Percentiles rank a stretch among this genome's conserved stretches.
Conservation (phyloP, 75 land plant genomes). For the Adiantum capillusveneris region DNA sequence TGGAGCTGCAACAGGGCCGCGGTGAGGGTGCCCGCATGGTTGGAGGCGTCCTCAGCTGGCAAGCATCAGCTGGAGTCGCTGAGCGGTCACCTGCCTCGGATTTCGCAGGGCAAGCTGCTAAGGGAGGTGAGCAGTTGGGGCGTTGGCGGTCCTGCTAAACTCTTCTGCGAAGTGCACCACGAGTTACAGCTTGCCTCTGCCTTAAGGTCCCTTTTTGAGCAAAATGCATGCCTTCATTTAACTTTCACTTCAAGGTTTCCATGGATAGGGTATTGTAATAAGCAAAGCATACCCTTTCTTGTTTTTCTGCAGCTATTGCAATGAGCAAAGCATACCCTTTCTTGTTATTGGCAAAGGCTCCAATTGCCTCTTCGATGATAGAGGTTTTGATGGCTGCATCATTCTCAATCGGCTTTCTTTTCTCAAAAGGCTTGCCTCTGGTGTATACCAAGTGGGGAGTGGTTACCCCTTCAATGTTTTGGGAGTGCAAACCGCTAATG, state of each 20-base stretch:
- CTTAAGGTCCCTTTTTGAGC: slow-evolving; percentile 24
- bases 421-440: slow-evolving; percentile 27
- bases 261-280: too few relatives aligned
- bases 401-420: slow-evolving; percentile 42
- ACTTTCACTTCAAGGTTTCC: too few relatives aligned
- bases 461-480: slow-evolving; percentile 63
- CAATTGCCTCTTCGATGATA: slow-evolving; percentile 72
- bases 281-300: too few relatives aligned
- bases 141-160: slow-evolving; percentile 60
- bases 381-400: slow-evolving; percentile 62
- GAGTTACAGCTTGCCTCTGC: slow-evolving; percentile 35
- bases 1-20: not conserved
- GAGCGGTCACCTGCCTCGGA: not conserved
- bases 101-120: slow-evolving; percentile 31
- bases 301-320: slow-evolving; percentile 53
- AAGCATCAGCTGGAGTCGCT: too few relatives aligned
- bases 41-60: too few relatives aligned
- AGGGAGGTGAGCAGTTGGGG: slow-evolving; percentile 61
- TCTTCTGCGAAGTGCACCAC: slow-evolving; percentile 37
- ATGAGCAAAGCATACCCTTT: slow-evolving; percentile 27
- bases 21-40: too few relatives aligned
- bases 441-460: slow-evolving; percentile 54
- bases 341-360: slow-evolving; percentile 64
- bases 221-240: not conserved
- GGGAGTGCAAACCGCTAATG: slow-evolving; percentile 37